phyloP scores from a whole-genome alignment of 208 protist species.

The Crithidia mellificae region DNA sequence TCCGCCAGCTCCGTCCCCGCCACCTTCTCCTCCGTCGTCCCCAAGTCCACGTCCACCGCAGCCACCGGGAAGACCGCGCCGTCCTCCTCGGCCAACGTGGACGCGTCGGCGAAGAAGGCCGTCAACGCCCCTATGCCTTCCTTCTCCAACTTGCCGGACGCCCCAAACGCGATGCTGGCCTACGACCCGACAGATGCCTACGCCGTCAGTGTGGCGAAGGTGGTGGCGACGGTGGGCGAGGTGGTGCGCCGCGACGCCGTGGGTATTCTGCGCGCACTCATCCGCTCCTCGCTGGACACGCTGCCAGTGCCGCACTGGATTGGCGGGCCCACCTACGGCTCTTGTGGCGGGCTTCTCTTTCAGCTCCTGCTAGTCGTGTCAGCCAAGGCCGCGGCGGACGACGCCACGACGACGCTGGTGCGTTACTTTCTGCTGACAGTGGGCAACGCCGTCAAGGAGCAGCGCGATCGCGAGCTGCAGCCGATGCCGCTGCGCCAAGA shows the following conservation, averaged over 20 bases:
- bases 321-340: constrained; percentile 63
- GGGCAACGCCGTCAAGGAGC: constrained; percentile 43
- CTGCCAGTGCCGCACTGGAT: constrained; percentile 51
- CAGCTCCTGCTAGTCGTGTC: constrained; percentile 73
- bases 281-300: constrained; percentile 61
- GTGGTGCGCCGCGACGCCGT: constrained; percentile 47
- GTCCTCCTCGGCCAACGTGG: background rate
- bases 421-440: constrained; percentile 69
- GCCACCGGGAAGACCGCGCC: background rate
- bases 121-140: background rate
- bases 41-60: background rate
- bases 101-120: background rate
- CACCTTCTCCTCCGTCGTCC: constrained; percentile 8
- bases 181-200: constrained; percentile 23
- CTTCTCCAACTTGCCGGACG: constrained; percentile 10
- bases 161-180: background rate
- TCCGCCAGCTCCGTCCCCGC: constrained; percentile 5
- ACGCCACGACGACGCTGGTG: constrained; percentile 53
- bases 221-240: constrained; percentile 31
- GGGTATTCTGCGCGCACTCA: constrained; percentile 48
- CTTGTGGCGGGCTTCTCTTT: constrained; percentile 80
- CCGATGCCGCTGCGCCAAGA: background rate
- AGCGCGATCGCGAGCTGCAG: constrained; percentile 27
- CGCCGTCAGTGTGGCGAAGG: constrained; percentile 17
- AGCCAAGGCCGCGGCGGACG: constrained; percentile 40